Percentiles rank a stretch among this genome's conserved stretches.
phyloP scores from a whole-genome alignment of 179 eudicot genomes.

The Vitellaria paradoxa region DNA sequence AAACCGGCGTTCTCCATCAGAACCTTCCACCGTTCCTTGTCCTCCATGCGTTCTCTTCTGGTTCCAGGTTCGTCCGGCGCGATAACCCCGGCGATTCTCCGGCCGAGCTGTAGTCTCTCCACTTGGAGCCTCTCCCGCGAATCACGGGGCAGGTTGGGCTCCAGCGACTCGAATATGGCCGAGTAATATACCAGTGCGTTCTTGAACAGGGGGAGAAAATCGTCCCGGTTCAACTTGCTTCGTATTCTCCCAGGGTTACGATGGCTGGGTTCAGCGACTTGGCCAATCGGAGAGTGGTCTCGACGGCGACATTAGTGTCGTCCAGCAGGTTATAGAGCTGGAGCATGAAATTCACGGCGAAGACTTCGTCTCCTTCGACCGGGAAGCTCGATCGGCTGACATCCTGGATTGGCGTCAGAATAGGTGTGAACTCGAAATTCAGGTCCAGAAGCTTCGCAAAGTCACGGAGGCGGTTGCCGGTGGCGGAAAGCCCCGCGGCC shows the following conservation, averaged over 20 bases:
- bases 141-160: conserved; percentile 61
- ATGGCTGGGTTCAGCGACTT: conserved; percentile 62
- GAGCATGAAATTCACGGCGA: conserved; percentile 88
- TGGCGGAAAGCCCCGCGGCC: conserved; percentile 40
- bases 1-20: conserved; percentile 74
- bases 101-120: conserved; percentile 59
- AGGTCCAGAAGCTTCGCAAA: conserved; percentile 83
- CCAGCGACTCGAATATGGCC: conserved; percentile 74
- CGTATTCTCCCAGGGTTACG: conserved; percentile 85
- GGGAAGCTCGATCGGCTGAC: conserved; percentile 53
- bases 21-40: conserved; percentile 58
- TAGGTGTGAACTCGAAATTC: conserved; percentile 64
- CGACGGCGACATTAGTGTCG: conserved; percentile 38
- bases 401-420: conserved; percentile 48
- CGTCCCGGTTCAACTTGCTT: conserved; percentile 67
- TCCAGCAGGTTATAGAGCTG: conserved; percentile 71
- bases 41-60: conserved; percentile 60
- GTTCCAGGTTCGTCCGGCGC: conserved; percentile 50
- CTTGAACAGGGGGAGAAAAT: conserved; percentile 47
- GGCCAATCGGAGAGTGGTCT: conserved; percentile 55
- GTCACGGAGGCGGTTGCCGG: conserved; percentile 77
- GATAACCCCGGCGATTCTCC: conserved; percentile 54
- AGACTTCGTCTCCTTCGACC: conserved; percentile 61
- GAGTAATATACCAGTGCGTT: conserved; percentile 62
- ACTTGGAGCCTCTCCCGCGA: conserved; percentile 55